A percentile compares a stretch with the other conserved stretches of the same genome.
Conservation (phyloP, 345 rosid species). For the Salix udensis region DNA sequence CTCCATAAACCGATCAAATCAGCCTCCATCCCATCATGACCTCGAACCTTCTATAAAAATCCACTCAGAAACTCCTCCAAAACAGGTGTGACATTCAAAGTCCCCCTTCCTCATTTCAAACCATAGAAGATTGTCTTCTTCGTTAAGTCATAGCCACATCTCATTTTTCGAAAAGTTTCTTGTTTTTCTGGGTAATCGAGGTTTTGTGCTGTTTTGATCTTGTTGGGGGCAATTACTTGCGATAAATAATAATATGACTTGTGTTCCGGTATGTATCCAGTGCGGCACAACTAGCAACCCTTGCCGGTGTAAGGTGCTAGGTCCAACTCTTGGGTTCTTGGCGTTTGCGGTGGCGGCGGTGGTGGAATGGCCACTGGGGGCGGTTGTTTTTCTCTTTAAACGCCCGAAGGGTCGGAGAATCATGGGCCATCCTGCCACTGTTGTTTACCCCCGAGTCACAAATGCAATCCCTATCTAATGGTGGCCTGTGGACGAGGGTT, state of each 20-base stretch:
- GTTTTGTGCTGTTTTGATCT: not conserved
- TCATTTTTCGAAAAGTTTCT: too few relatives aligned
- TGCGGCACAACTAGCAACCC: constrained; percentile 72
- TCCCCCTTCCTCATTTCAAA: not conserved
- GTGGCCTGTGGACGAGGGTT: not conserved
- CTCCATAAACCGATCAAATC: not conserved
- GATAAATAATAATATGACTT: not conserved
- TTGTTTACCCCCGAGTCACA: constrained; percentile 59
- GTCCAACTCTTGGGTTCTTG: constrained; percentile 75
- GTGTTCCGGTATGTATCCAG: constrained; percentile 65
- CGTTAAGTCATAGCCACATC: not conserved
- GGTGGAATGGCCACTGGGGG: constrained; percentile 91
- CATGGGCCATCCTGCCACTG: constrained; percentile 81
- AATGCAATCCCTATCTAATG: constrained; percentile 60
- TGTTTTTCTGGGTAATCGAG: not conserved
- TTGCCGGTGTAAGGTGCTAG: constrained; percentile 81
- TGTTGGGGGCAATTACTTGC: not conserved
- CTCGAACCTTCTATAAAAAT: too few relatives aligned
- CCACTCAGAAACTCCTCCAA: too few relatives aligned
- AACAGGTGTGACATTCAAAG: too few relatives aligned
- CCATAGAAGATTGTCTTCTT: not conserved
- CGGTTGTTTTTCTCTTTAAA: constrained; percentile 66
- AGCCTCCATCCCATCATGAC: not conserved
- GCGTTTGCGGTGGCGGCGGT: constrained; percentile 63
- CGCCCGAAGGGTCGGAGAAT: constrained; percentile 67